These are phyloP conservation scores for Saccharomycopsis sp. DNA, from an alignment of 805 yeast genomes.

Conservation along the genomic window DNA sequence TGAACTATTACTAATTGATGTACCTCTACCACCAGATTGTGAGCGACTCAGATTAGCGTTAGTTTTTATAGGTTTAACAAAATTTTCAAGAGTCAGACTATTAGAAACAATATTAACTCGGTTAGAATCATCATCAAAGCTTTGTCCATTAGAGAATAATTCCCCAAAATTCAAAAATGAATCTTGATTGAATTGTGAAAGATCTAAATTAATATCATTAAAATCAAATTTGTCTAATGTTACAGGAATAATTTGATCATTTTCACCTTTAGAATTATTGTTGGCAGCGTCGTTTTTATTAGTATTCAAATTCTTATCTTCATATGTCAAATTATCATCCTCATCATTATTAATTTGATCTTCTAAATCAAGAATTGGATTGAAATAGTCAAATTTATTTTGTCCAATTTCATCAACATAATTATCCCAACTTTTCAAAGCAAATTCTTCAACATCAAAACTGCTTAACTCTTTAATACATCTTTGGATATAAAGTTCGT, in stretches of 20 bases:
- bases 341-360: neutral
- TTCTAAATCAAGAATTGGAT: constrained; percentile 19
- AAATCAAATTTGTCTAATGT: neutral
- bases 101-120: too few relatives aligned
- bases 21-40: neutral
- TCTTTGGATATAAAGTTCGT: constrained; percentile 1
- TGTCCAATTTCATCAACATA: constrained; percentile 18
- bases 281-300: neutral
- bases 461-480: neutral
- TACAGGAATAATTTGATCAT: neutral
- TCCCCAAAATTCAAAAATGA: too few relatives aligned
- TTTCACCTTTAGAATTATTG: neutral
- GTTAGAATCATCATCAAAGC: too few relatives aligned
- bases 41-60: neutral
- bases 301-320: neutral
- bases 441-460: too few relatives aligned
- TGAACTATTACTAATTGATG: neutral
- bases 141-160: too few relatives aligned
- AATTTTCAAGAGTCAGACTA: too few relatives aligned
- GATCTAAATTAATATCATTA: neutral
- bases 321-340: neutral
- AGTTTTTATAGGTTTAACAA: too few relatives aligned
- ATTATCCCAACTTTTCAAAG: too few relatives aligned
- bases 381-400: constrained; percentile 23
- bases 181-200: neutral